phyloP scores from a whole-genome alignment of 2,329 filamentous ascomycete species.

The Pseudogymnoascus sp. region DNA sequence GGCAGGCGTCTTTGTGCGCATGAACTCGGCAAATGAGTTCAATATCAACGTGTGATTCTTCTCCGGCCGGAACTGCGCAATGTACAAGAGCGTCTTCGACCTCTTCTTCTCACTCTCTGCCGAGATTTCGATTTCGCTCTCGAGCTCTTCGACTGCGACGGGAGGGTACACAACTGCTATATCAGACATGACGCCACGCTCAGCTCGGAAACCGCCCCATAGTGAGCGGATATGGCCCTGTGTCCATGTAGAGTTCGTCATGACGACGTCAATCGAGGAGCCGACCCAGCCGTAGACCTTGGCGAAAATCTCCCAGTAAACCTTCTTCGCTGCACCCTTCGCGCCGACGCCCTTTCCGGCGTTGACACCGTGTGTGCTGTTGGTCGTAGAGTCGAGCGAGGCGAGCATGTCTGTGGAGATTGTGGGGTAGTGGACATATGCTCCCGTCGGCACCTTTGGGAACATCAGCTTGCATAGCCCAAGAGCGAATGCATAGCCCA shows the following conservation, averaged over 20 bases:
- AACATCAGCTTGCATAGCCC: constrained; percentile 80
- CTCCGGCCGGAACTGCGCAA: constrained; percentile 94
- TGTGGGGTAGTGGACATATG: constrained; percentile 96
- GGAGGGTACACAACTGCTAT: constrained; percentile 84
- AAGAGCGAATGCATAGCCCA: constrained; percentile 92
- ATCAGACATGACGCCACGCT: constrained; percentile 39
- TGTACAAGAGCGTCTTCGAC: constrained; percentile 73
- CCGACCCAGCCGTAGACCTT: constrained; percentile 75
- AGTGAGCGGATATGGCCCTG: constrained; percentile 72
- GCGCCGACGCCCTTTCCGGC: constrained; percentile 70
- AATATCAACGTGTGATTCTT: constrained; percentile 91
- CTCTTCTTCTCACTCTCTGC: constrained; percentile 61
- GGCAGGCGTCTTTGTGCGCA: constrained; percentile 48
- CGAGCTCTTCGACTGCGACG: constrained; percentile 79
- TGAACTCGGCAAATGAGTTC: constrained; percentile 72
- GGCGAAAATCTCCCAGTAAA: constrained; percentile 86
- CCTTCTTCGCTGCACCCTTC: constrained; percentile 63
- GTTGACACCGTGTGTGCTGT: constrained; percentile 59
- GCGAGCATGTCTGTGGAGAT: constrained; percentile 97
- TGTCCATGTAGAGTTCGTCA: constrained; percentile 97
- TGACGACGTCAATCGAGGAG: constrained; percentile 79
- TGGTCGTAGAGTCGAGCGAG: constrained; percentile 58
- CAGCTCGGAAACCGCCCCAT: constrained; percentile 57
- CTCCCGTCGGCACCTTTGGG: constrained; percentile 69
- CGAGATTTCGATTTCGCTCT: constrained; percentile 65